Base-by-base conservation (phyloP, 768 basidiomycete genomes). In the Podaxis sp. region DNA sequence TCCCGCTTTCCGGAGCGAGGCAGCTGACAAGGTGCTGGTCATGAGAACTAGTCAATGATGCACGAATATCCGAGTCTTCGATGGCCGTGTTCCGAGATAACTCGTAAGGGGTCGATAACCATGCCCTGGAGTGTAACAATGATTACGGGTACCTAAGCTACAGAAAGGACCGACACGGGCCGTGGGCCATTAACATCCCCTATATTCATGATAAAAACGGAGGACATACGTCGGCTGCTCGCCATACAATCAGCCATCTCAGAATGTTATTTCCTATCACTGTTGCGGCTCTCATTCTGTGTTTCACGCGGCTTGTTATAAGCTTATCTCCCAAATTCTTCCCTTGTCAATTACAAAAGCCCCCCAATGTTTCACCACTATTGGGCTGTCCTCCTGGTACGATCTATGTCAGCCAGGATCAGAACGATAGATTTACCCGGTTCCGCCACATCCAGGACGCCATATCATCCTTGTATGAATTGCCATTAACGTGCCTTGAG, bases 371-470 rank as follows among this genome's bases (percentile, higher is more conserved):
- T 3, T 80, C 81, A 3, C 79, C 85, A 14, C 70, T 86, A 10
- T 16, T 56, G 1, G 84, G 82, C 7, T 88, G 87, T 66, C 83
- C 84, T 0, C n/a, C 62, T 5, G 84, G 82, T 9, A 88, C 86
- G 0, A 70, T 88, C 3, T 87, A 79, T 59, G 86, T 88, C 21
- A 86, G 84, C 1, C 68, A 71, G 46, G 66, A 78, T 42, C 61
- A 69, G 35, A 79, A 68, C 4, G 79, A 87, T 65, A 59, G 67
- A 0, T 70, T 70, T 51, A 80, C 85, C 0, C 59, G 76, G 25
- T 87, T 84, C 50, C 73, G 67, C 14, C 77, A 64, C 25, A 72
- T 88, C 2, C 87, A 89, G 67, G 74, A 78, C 11, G 86, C 87
- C 7, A 73, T 89, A 11, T 32, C 69, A 6, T 83, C 84, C 5